Base-by-base conservation (phyloP, 495 filamentous ascomycete genomes). In the Hyaloscypha finlandica region DNA sequence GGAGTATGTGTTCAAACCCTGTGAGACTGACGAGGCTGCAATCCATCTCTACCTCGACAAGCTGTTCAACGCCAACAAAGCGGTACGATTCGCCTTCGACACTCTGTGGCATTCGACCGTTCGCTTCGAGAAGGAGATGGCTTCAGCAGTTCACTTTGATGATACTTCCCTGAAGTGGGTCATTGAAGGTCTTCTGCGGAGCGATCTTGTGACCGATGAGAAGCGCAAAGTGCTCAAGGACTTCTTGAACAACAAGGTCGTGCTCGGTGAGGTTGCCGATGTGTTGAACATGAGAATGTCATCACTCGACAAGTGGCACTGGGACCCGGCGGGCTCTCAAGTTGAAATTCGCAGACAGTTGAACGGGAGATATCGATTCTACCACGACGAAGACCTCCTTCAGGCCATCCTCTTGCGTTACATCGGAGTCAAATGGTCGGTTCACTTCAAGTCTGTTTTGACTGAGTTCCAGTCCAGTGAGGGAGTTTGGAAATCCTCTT, bases 201-300 rank as follows among this genome's bases (percentile, higher is more conserved):
- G 81, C 2, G 86, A 88, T 60, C 78, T 89, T 25, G 77, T 89
- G 22, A 78, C 80, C 6, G 81, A 86, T 51, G 84, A 89, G 65
- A 89, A 89, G 71, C 76, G 79, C 2, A 73, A 75, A 30, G 81
- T 84, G 8, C 70, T 90, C 30, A 82, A 81, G 62, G 86, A 89
- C 59, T 88, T 89, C 66, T 77, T 81, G 63, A 79, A 77, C 45
- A 88, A 88, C 66, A 71, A 79, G 0, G 76, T 81, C 20, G 83
- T 90, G 11, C 73, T 85, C 0, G 74, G 74, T 33, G 88, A 90
- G 67, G 79, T 91, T 2, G 82, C 80, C 3, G 87, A 90, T 69
- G 87, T 90, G 9, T 74, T 91, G 45, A 90, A 89, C 68, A 88
- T 90, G 85, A 78, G 88, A 25, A 80, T 89, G 54, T 77, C 83